These are phyloP conservation scores for Lactarius akahatsu DNA, from an alignment of 768 basidiomycete species.

Conservation along the genomic window DNA sequence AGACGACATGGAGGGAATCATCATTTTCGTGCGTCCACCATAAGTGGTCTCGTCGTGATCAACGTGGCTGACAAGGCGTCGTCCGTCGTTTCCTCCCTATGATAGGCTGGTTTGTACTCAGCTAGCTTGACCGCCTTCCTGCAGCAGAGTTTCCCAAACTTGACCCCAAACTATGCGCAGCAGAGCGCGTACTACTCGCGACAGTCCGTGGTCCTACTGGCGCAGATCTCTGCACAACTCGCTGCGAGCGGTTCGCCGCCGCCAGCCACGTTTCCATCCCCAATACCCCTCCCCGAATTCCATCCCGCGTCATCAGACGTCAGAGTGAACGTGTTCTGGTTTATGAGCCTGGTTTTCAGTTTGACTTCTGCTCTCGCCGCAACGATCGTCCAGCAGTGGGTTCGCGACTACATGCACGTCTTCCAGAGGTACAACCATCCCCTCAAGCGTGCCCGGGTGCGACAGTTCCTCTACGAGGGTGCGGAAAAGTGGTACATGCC, in stretches of 20 bases:
- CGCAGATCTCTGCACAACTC: constrained; percentile 19
- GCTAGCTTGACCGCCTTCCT: constrained; percentile 21
- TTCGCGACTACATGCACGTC: constrained; percentile 19
- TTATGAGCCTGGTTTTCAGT: constrained; percentile 39
- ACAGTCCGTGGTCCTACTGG: constrained; percentile 15
- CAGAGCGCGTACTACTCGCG: constrained; percentile 1
- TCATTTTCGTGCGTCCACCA: constrained; percentile 39
- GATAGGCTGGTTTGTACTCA: constrained; percentile 20
- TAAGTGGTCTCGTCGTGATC: not conserved
- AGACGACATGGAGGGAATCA: constrained; percentile 43
- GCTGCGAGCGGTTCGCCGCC: constrained; percentile 8
- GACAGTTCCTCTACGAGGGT: constrained; percentile 40
- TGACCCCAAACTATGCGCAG: constrained; percentile 12
- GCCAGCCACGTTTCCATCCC: not conserved
- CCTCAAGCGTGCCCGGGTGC: constrained; percentile 42
- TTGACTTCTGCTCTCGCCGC: constrained; percentile 44
- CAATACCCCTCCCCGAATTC: constrained; percentile 9
- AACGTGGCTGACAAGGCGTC: not conserved
- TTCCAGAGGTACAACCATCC: constrained; percentile 36
- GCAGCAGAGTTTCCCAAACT: constrained; percentile 13
- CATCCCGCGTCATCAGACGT: constrained; percentile 35
- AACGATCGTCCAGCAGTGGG: constrained; percentile 35
- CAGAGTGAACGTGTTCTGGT: constrained; percentile 45
- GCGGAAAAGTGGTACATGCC: constrained; percentile 43
- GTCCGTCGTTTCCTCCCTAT: not conserved